These are phyloP conservation scores for Xylariaceae sp. DNA, from an alignment of 2,329 filamentous ascomycete genomes.

Conservation along the genomic window DNA sequence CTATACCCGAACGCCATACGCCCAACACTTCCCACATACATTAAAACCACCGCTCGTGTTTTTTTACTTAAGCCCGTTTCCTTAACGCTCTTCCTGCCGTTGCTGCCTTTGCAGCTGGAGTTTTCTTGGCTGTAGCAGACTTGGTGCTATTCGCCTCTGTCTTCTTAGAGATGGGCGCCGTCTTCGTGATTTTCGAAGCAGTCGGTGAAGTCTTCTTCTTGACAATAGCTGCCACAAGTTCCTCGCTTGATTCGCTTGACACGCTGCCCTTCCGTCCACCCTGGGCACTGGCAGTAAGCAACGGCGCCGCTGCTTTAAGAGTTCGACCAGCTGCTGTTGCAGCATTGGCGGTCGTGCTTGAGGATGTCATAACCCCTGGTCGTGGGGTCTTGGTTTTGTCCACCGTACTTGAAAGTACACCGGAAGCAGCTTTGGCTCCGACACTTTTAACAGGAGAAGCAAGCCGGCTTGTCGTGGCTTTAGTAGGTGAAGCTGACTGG, in stretches of 20 bases:
- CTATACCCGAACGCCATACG: conserved; percentile 13
- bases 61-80: conserved; percentile 41
- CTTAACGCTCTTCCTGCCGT: conserved; percentile 48
- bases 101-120: conserved; percentile 40
- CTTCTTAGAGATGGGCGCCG: conserved; percentile 42
- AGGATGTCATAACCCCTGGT: conserved; percentile 40
- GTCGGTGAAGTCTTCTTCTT: conserved; percentile 41
- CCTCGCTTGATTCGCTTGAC: conserved; percentile 58
- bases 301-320: conserved; percentile 36
- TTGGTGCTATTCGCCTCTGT: conserved; percentile 51
- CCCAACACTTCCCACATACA: conserved; percentile 5
- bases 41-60: not conserved
- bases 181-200: conserved; percentile 35
- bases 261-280: conserved; percentile 51
- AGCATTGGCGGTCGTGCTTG: conserved; percentile 38
- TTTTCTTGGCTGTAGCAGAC: conserved; percentile 46
- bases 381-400: conserved; percentile 56
- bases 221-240: conserved; percentile 60
- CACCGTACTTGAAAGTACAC: conserved; percentile 52
- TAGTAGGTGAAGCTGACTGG: conserved; percentile 46
- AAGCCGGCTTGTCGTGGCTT: conserved; percentile 45
- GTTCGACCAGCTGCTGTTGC: conserved; percentile 30
- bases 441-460: conserved; percentile 35
- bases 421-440: conserved; percentile 36
- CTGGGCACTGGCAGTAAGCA: conserved; percentile 40